A percentile compares a stretch with the other conserved stretches of the same genome.
Conservation (phyloP, 768 basidiomycete genomes). For the Pleurotus tuoliensis region DNA sequence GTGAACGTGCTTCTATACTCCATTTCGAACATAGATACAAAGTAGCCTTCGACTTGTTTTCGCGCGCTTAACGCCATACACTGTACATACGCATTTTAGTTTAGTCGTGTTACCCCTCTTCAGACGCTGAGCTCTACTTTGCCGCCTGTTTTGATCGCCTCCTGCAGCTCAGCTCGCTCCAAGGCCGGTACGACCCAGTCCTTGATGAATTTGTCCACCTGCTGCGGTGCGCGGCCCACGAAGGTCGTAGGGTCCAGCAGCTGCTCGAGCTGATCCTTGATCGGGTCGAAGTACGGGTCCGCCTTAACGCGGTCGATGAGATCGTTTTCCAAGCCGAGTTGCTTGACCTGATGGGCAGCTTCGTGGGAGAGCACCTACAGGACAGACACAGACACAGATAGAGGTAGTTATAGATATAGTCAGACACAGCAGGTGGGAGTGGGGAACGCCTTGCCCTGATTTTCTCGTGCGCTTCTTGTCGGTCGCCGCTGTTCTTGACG, state of each 20-base stretch:
- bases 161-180: constrained; percentile 48
- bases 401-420: neutral
- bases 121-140: constrained; percentile 68
- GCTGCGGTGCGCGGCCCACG: constrained; percentile 91
- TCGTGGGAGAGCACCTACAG: constrained; percentile 85
- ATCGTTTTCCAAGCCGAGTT: constrained; percentile 93
- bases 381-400: no score
- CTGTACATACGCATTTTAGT: no score
- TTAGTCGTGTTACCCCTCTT: no score
- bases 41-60: no score
- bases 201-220: constrained; percentile 83
- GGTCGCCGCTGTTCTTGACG: constrained; percentile 90
- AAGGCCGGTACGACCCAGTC: constrained; percentile 90
- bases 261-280: constrained; percentile 72
- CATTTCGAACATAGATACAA: no score
- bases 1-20: no score
- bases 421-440: neutral
- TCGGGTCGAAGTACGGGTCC: constrained; percentile 87
- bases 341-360: constrained; percentile 91
- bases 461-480: constrained; percentile 96
- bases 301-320: constrained; percentile 81
- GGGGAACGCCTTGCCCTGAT: constrained; percentile 56
- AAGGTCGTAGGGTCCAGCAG: constrained; percentile 87
- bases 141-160: constrained; percentile 44
- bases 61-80: no score